Evolutionary conservation across 1,284 basidiomycete genomes (phyloP).

Genomic region (Cystobasidiaceae sp.): DNA sequence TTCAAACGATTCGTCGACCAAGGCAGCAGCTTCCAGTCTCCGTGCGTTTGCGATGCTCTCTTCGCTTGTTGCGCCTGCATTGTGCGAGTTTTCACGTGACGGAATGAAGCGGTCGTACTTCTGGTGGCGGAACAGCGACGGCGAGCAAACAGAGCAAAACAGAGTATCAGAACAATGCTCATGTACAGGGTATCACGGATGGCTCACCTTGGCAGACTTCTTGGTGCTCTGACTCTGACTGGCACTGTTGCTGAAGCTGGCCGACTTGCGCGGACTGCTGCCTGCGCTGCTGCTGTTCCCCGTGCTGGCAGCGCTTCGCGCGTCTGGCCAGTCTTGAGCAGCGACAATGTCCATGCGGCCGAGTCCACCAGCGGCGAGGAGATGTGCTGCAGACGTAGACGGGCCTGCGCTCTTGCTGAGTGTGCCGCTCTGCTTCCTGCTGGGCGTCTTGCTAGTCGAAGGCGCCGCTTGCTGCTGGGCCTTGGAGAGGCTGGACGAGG

Average conservation of each 20-base stretch:
- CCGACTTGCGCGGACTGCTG: constrained; percentile 26
- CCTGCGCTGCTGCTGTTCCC: not conserved
- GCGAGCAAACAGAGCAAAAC: no score
- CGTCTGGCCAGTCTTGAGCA: constrained; percentile 7
- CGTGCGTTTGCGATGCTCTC: constrained; percentile 3
- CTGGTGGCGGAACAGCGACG: no score
- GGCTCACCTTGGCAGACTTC: not conserved
- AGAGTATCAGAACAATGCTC: not conserved
- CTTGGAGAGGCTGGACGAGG: not conserved
- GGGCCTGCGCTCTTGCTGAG: constrained; percentile 19
- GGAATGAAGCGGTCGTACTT: constrained; percentile 35
- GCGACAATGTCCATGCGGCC: constrained; percentile 31
- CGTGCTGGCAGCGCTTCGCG: no score
- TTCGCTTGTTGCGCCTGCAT: constrained; percentile 1
- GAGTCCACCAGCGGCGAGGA: constrained; percentile 28
- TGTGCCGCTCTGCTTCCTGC: not conserved
- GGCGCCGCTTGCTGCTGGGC: not conserved
- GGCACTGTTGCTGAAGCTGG: not conserved
- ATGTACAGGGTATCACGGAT: not conserved
- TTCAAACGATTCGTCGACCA: constrained; percentile 15
- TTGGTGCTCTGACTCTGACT: not conserved
- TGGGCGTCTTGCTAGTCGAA: constrained; percentile 1
- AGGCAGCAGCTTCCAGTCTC: not conserved
- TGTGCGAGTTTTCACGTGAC: constrained; percentile 29
- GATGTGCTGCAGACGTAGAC: not conserved